Evolutionary conservation across 2,329 filamentous ascomycete genomes (phyloP), one percentile per base, ranked within the genome.

Genomic region (Seiridium unicorne): DNA sequence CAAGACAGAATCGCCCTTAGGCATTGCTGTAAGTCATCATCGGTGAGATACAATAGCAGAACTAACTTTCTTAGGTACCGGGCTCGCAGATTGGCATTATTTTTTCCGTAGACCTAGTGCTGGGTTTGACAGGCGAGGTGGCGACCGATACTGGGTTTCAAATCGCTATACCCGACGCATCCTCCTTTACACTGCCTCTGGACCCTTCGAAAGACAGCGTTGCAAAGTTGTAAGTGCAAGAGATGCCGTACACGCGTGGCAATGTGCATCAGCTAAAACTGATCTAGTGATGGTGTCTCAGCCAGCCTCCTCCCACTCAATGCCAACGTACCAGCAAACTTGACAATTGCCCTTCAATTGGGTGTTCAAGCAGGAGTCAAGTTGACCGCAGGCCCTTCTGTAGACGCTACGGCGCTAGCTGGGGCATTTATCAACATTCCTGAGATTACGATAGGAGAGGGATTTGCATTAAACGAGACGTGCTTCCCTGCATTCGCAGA

Each of bases 391-490:
- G 62, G 55, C 54, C 42, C 61, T 5, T 44, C 67, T n/a, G 7
- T 69, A 42, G 65, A 68, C 0, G 65, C 65, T 0, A 62, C 64
- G 4, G 68, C 68, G 0, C 55, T 70, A 3, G 68, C 67, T 4
- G 68, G 68, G 35, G 68, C 67, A 11, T 68, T 57, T 63, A 56
- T 71, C 61, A 62, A 66, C 48, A 65, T 71, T 46, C 69, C 69
- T 0, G 64, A 71, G 51, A 59, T 71, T 3, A 62, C 58, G 55
- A 54, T 66, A 2, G 31, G 64, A 44, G 51, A 63, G 60, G 8
- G 58, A 51, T 49, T 63, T 59, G 26, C 59, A 44, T 51, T 57
- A 18, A 60, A 62, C 61, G 59, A 59, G 8, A 63, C 57, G 51
- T 35, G 38, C 26, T 36, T 69, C 13, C 63, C 65, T 9, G 65